phyloP scores from a whole-genome alignment of 106 monocot species.

The Dendrobium catenatum region DNA sequence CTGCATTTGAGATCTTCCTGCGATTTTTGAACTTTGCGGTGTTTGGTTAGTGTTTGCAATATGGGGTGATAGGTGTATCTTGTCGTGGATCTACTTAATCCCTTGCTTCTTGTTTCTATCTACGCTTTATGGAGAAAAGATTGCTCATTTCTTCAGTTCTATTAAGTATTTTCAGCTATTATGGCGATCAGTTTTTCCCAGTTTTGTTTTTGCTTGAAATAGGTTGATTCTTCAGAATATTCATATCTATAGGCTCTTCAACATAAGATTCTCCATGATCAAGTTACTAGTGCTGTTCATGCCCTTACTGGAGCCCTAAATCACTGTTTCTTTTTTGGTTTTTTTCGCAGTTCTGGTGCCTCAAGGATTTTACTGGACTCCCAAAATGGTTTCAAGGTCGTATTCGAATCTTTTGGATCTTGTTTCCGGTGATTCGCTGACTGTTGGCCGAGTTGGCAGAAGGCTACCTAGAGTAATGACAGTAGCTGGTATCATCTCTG shows the following conservation, averaged over 20 bases:
- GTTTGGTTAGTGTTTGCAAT: not conserved
- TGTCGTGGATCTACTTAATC: not conserved
- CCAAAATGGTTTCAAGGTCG: constrained; percentile 38
- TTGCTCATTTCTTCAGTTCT: not conserved
- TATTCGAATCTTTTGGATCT: constrained; percentile 48
- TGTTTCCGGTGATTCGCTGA: constrained; percentile 22
- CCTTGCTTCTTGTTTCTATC: not conserved
- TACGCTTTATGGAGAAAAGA: not conserved
- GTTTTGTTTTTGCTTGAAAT: not conserved
- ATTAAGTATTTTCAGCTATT: not conserved
- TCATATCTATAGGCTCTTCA: too few species aligned
- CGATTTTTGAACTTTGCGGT: not conserved
- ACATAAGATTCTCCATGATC: not conserved
- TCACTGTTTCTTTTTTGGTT: not conserved
- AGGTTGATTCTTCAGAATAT: too few species aligned
- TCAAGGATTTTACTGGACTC: not conserved
- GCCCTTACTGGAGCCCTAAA: not conserved
- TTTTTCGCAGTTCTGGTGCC: not conserved
- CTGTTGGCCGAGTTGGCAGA: constrained; percentile 23
- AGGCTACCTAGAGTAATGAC: constrained; percentile 43
- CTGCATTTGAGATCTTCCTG: not conserved
- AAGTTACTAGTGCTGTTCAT: not conserved
- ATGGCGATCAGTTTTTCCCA: not conserved
- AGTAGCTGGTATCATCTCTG: constrained; percentile 39
- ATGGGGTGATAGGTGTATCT: not conserved